Conservation (phyloP, 23 red algal species). For the Gracilaria gracilis region DNA sequence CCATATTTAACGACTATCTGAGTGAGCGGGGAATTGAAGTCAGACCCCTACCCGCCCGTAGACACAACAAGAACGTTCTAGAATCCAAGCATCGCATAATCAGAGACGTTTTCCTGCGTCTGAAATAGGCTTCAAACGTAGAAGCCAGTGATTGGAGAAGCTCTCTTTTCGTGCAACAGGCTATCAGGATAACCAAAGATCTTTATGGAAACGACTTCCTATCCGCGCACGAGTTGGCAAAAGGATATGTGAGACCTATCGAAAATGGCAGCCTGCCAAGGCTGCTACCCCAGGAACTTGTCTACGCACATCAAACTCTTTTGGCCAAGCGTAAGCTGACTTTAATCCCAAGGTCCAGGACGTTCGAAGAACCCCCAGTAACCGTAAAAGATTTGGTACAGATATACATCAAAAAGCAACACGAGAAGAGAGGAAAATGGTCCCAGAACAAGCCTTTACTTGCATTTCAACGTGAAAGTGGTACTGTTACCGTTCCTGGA, state of each 20-base stretch:
- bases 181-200: slow-evolving; percentile 29
- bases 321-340: too few relatives aligned
- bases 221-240: slow-evolving; percentile 42
- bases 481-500: too few relatives aligned
- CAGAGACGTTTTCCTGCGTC: slow-evolving; percentile 14
- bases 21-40: neutral
- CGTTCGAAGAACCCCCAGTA: too few relatives aligned
- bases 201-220: slow-evolving; percentile 35
- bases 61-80: slow-evolving; percentile 49
- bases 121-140: neutral
- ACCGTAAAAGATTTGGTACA: too few relatives aligned
- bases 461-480: too few relatives aligned
- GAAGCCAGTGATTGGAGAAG: too few relatives aligned
- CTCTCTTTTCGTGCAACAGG: too few relatives aligned
- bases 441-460: too few relatives aligned
- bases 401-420: too few relatives aligned
- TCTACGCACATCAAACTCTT: slow-evolving; percentile 5
- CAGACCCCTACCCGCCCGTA: slow-evolving; percentile 11
- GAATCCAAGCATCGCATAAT: slow-evolving; percentile 40
- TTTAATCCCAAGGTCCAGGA: too few relatives aligned
- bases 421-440: too few relatives aligned
- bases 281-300: neutral
- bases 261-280: neutral
- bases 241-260: slow-evolving; percentile 34
- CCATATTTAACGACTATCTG: neutral